phyloP scores from a whole-genome alignment of 192 early-diverging fungal species.

The Umbelopsis vinacea region DNA sequence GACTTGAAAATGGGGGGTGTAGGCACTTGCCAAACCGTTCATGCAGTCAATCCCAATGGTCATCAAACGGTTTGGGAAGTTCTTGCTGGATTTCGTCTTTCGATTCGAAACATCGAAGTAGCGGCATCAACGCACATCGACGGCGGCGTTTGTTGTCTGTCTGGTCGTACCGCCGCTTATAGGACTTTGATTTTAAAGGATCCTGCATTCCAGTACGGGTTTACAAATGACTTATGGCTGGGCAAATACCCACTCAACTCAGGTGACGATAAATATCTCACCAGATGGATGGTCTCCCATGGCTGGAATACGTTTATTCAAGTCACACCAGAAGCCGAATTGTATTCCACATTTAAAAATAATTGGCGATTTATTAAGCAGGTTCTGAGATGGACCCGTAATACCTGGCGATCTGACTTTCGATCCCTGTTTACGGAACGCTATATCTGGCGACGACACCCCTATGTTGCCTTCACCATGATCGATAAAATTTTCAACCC shows the following conservation, averaged over 20 bases:
- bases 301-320: conserved; percentile 63
- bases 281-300: conserved; percentile 66
- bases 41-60: conserved; percentile 44
- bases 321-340: conserved; percentile 59
- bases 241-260: conserved; percentile 63
- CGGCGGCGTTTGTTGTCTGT: conserved; percentile 66
- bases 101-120: conserved; percentile 66
- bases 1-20: conserved; percentile 62
- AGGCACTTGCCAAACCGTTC: conserved; percentile 58
- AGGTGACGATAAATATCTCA: conserved; percentile 68
- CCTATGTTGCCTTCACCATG: conserved; percentile 66
- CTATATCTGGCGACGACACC: conserved; percentile 57
- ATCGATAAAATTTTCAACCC: conserved; percentile 67
- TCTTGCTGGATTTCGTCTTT: conserved; percentile 58
- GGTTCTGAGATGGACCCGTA: conserved; percentile 64
- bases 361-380: conserved; percentile 68
- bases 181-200: conserved; percentile 63
- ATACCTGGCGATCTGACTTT: conserved; percentile 65
- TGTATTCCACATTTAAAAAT: conserved; percentile 64
- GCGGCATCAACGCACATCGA: conserved; percentile 66
- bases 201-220: conserved; percentile 60
- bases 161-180: conserved; percentile 64
- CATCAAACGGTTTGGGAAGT: conserved; percentile 65
- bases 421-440: conserved; percentile 57
- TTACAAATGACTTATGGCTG: conserved; percentile 62